phyloP scores from a whole-genome alignment of 495 filamentous ascomycete genomes.

The Podospora didyma region DNA sequence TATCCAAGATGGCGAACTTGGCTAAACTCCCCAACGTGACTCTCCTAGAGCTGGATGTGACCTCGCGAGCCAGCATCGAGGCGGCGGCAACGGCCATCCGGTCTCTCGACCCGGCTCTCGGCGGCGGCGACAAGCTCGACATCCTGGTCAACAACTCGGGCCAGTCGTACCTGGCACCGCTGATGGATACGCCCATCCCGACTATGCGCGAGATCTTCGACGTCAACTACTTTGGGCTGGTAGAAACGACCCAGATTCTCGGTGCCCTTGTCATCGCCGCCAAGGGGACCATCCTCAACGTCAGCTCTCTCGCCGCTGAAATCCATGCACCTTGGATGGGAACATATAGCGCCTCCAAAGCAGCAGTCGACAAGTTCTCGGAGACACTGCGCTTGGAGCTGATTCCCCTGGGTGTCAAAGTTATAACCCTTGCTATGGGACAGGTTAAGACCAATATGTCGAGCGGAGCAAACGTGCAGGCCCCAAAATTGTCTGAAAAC shows the following conservation, averaged over 20 bases:
- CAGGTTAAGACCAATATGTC: slow-evolving; percentile 18
- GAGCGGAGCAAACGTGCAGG: slow-evolving; percentile 10
- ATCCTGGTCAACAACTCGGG: slow-evolving; percentile 43
- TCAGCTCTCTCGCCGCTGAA: slow-evolving; percentile 42
- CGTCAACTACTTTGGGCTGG: slow-evolving; percentile 38
- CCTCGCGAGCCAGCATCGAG: slow-evolving; percentile 10
- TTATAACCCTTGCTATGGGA: slow-evolving; percentile 28
- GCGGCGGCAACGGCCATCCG: slow-evolving; percentile 12
- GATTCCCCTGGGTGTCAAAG: slow-evolving; percentile 40
- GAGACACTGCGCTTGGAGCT: slow-evolving; percentile 46
- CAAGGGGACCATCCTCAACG: slow-evolving; percentile 43
- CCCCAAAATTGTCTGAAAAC: slow-evolving; percentile 9
- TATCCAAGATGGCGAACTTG: slow-evolving; percentile 15
- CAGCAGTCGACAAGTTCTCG: slow-evolving; percentile 35
- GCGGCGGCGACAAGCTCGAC: slow-evolving; percentile 28
- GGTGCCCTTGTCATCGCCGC: slow-evolving; percentile 40
- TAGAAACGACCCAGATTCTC: slow-evolving; percentile 46
- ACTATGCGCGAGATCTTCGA: slow-evolving; percentile 34
- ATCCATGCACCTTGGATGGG: slow-evolving; percentile 36
- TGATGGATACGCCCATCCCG: slow-evolving; percentile 29
- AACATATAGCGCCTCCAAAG: slow-evolving; percentile 46
- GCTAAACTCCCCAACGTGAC: slow-evolving; percentile 17
- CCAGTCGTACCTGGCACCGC: slow-evolving; percentile 25
- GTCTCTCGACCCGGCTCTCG: too few relatives aligned
- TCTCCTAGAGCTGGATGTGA: slow-evolving; percentile 24